Evolutionary conservation across 129 eudicot species (phyloP).

Genomic region (Scalesia atractyloides): DNA sequence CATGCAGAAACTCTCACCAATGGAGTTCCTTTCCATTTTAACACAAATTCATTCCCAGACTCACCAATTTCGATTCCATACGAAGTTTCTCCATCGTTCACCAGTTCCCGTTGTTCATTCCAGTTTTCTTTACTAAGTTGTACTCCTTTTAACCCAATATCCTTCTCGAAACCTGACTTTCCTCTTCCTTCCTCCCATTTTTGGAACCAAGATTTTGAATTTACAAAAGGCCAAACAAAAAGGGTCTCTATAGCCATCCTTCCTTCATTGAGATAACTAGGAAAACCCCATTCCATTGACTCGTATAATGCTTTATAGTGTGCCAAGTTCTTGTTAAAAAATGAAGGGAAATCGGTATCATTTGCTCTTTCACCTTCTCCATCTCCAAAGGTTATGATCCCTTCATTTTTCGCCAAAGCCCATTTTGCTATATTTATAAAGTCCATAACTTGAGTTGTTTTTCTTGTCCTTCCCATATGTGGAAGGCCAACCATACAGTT

Average conservation of each 20-base stretch:
- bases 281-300: constrained; percentile 55
- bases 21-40: constrained; percentile 63
- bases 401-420: constrained; percentile 30
- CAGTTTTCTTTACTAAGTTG: constrained; percentile 39
- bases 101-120: constrained; percentile 55
- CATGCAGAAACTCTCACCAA: constrained; percentile 60
- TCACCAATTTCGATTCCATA: constrained; percentile 45
- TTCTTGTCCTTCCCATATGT: constrained; percentile 55
- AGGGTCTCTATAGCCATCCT: constrained; percentile 62
- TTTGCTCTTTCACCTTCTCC: constrained; percentile 41
- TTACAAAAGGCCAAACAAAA: constrained; percentile 52
- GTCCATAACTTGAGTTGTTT: constrained; percentile 31
- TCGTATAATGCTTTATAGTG: constrained; percentile 58
- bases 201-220: constrained; percentile 47
- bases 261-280: constrained; percentile 52
- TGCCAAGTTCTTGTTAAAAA: constrained; percentile 40
- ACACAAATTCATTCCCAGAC: constrained; percentile 48
- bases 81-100: constrained; percentile 44
- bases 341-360: constrained; percentile 25
- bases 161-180: neutral
- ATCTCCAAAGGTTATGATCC: constrained; percentile 54
- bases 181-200: constrained; percentile 49
- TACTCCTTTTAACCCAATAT: constrained; percentile 36
- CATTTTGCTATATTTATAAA: constrained; percentile 48
- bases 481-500: constrained; percentile 64